phyloP scores from a whole-genome alignment of 2,329 filamentous ascomycete genomes.

The Colletotrichum siamense region DNA sequence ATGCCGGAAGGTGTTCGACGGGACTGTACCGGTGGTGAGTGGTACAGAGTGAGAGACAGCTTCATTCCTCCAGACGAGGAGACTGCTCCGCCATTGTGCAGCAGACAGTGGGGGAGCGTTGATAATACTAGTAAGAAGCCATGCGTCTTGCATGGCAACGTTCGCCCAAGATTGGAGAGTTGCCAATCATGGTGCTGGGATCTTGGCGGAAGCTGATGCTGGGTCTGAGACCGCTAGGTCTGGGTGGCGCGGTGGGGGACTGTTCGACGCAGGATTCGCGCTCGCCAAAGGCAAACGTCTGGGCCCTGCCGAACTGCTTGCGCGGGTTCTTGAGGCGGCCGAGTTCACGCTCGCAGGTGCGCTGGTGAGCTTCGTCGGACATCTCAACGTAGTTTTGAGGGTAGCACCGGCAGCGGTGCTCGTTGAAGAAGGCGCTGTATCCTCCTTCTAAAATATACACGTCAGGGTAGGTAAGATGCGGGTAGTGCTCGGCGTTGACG shows the following conservation, averaged over 20 bases:
- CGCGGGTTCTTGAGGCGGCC: constrained; percentile 87
- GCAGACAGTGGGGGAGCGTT: constrained; percentile 27
- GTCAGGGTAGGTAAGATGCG: constrained; percentile 90
- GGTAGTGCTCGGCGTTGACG: constrained; percentile 85
- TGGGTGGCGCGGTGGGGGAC: constrained; percentile 60
- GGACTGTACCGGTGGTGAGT: not conserved
- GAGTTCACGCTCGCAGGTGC: constrained; percentile 93
- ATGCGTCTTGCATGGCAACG: constrained; percentile 64
- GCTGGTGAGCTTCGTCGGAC: constrained; percentile 89
- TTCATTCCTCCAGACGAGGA: constrained; percentile 7
- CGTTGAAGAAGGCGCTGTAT: constrained; percentile 89
- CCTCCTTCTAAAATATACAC: constrained; percentile 97
- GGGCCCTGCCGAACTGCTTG: constrained; percentile 83
- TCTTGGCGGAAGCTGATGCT: constrained; percentile 38
- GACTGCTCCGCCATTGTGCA: constrained; percentile 28
- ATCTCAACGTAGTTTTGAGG: constrained; percentile 98
- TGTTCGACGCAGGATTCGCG: constrained; percentile 61
- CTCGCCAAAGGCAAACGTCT: constrained; percentile 95
- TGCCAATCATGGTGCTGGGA: constrained; percentile 48
- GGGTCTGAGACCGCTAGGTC: constrained; percentile 38
- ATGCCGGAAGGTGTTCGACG: not conserved
- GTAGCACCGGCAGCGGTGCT: constrained; percentile 81
- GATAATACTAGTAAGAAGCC: constrained; percentile 62
- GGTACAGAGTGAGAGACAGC: not conserved
- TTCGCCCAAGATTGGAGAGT: constrained; percentile 52